These are phyloP conservation scores for Aspergillus calidoustus DNA, from an alignment of 2,329 filamentous ascomycete species.

Conservation along the genomic window DNA sequence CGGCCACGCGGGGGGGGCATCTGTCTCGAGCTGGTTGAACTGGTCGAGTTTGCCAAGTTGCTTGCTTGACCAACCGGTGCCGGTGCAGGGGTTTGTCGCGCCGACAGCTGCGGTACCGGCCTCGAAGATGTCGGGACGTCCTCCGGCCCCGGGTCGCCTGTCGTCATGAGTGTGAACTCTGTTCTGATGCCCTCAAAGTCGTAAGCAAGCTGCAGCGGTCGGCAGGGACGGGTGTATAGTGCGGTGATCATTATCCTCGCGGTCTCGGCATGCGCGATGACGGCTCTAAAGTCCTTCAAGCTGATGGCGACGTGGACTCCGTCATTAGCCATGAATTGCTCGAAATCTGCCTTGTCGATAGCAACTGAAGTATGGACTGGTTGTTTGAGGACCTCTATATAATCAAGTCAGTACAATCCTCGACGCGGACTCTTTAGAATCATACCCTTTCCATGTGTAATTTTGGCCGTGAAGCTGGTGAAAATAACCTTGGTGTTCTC, in stretches of 20 bases:
- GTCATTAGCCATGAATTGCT: constrained; percentile 62
- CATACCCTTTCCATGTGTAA: constrained; percentile 62
- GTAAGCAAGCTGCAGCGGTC: constrained; percentile 66
- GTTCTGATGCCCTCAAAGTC: constrained; percentile 59
- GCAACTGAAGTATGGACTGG: constrained; percentile 68
- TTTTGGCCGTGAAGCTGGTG: constrained; percentile 69
- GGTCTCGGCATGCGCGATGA: constrained; percentile 65
- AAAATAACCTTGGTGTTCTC: constrained; percentile 63
- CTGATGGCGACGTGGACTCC: constrained; percentile 66
- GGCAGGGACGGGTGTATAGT: constrained; percentile 62
- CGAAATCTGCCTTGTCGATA: constrained; percentile 65
- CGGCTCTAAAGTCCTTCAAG: constrained; percentile 69
- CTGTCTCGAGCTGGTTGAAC: constrained; percentile 25
- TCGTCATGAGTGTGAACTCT: constrained; percentile 69
- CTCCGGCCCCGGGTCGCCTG: constrained; percentile 55
- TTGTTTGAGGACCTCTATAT: constrained; percentile 65
- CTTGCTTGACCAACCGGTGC: constrained; percentile 27
- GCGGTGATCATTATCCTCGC: constrained; percentile 60
- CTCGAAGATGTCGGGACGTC: constrained; percentile 46
- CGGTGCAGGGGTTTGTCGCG: constrained; percentile 43
- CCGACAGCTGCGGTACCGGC: constrained; percentile 44
- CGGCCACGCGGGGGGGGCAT: constrained; percentile 39
- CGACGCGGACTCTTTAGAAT: background rate
- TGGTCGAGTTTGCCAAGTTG: constrained; percentile 16
- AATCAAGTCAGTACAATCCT: background rate